Base-by-base conservation (phyloP, 1,284 basidiomycete species). In the Golubevia pallescens region DNA sequence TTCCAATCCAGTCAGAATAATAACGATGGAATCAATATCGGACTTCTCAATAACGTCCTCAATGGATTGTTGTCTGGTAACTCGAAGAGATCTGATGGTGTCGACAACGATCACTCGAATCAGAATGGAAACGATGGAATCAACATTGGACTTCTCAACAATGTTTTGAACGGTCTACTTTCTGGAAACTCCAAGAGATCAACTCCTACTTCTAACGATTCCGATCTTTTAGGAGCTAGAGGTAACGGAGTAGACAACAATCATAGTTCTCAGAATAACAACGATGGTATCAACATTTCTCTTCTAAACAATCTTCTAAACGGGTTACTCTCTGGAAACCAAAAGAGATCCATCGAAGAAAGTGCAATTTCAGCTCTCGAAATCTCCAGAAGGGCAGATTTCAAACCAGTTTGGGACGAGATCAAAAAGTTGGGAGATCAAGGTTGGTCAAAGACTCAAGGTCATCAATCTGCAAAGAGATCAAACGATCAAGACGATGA, bases 281-380 rank as follows among this genome's bases (percentile, higher is more conserved):
- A 73, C 54, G 57, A 63, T 23, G 71, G 71, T 16, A 48, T 76
- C 65, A 76, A 76, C 51, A 48, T 76, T 24, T 68, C 66, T 24
- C 62, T 76, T 16, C 69, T 74, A 28, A 70, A 76, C 72, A 71
- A 74, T 60, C 57, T 76, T 28, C 65, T 76, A 24, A 73, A 73
- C 52, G 72, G 72, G n/a, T 63, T 76, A 8, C 67, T 75, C 13
- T 62, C 63, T 55, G 59, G 59, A 32, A 32, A 32, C 19, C 16
- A 48, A 16, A 48, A 28, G 28, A 28, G 28, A 28, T 28, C 28
- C 28, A 28, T 28, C 28, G 28, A 28, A 28, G 28, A 28, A 28
- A 28, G 28, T 28, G 28, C 28, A 28, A 28, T 28, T 28, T 28
- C 28, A 28, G 28, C 28, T 28, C 28, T 28, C 28, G 28, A 28